Conservation (phyloP, 1,139 yeast species). For the Yamadazyma oceani region DNA sequence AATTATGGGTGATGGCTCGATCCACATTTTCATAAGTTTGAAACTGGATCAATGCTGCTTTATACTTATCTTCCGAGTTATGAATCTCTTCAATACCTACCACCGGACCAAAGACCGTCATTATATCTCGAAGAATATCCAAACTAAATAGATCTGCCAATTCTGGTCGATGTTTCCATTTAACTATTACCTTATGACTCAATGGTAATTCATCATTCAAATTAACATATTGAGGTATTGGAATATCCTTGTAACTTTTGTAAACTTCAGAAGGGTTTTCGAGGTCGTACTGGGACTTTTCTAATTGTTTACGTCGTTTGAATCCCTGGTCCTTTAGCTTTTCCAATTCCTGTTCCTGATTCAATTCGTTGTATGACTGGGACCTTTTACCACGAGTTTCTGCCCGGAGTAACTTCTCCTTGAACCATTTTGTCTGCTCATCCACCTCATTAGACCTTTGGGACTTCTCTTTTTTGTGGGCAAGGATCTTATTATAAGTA, state of each 20-base stretch:
- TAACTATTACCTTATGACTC: conserved; percentile 23
- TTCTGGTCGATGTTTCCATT: conserved; percentile 47
- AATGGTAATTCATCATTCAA: conserved; percentile 5
- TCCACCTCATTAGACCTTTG: conserved; percentile 18
- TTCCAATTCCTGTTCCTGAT: conserved; percentile 24
- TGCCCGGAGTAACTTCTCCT: conserved; percentile 32
- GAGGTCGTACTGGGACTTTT: conserved; percentile 10
- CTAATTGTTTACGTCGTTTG: conserved; percentile 24
- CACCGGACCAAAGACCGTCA: conserved; percentile 49
- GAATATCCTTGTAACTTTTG: conserved; percentile 23
- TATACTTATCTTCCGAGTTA: conserved; percentile 28
- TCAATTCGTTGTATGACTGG: conserved; percentile 10
- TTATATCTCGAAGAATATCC: conserved; percentile 35
- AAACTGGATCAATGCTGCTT: conserved; percentile 38
- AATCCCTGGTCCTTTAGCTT: conserved; percentile 31
- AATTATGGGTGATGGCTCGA: conserved; percentile 42
- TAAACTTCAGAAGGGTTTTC: conserved; percentile 11
- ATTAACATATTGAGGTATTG: conserved; percentile 5
- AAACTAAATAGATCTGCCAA: conserved; percentile 30
- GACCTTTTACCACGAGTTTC: conserved; percentile 21
- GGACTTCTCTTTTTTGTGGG: conserved; percentile 15
- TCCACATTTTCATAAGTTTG: conserved; percentile 23
- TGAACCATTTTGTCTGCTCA: conserved; percentile 32
- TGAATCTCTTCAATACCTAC: conserved; percentile 16
- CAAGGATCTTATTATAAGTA: conserved; percentile 37